Evolutionary conservation across 2,329 filamentous ascomycete genomes (phyloP).

Genomic region (Neurospora sp.): DNA sequence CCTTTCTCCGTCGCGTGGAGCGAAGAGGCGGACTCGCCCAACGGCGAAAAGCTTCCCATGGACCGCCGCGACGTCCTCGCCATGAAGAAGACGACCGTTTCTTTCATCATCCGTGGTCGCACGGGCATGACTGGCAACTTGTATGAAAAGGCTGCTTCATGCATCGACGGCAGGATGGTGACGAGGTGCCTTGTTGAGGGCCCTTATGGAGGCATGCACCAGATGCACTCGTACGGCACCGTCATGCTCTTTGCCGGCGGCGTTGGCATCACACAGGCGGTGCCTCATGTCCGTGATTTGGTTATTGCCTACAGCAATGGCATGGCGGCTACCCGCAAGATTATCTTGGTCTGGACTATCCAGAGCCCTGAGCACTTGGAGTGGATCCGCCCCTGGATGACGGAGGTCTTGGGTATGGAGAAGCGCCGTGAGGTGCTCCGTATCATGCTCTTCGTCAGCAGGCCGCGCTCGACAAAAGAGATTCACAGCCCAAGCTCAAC

Average conservation of each 20-base stretch:
- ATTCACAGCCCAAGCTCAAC: constrained; percentile 69
- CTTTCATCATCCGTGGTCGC: constrained; percentile 62
- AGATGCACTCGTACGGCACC: constrained; percentile 66
- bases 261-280: constrained; percentile 71
- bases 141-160: constrained; percentile 56
- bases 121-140: constrained; percentile 65
- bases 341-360: constrained; percentile 71
- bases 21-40: constrained; percentile 48
- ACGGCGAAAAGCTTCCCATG: constrained; percentile 47
- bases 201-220: constrained; percentile 65
- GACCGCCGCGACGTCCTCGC: constrained; percentile 47
- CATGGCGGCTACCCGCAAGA: constrained; percentile 60
- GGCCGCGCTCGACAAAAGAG: constrained; percentile 67
- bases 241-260: constrained; percentile 72
- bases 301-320: constrained; percentile 58
- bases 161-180: constrained; percentile 49
- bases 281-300: constrained; percentile 65
- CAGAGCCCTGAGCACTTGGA: constrained; percentile 72
- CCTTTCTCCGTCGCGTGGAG: constrained; percentile 75
- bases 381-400: constrained; percentile 81
- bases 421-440: constrained; percentile 63
- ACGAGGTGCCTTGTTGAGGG: constrained; percentile 64
- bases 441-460: constrained; percentile 70
- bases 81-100: constrained; percentile 56
- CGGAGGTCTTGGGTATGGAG: constrained; percentile 66